These are phyloP conservation scores for Debaryomyces nepalensis DNA, from an alignment of 1,139 yeast species.

Conservation along the genomic window DNA sequence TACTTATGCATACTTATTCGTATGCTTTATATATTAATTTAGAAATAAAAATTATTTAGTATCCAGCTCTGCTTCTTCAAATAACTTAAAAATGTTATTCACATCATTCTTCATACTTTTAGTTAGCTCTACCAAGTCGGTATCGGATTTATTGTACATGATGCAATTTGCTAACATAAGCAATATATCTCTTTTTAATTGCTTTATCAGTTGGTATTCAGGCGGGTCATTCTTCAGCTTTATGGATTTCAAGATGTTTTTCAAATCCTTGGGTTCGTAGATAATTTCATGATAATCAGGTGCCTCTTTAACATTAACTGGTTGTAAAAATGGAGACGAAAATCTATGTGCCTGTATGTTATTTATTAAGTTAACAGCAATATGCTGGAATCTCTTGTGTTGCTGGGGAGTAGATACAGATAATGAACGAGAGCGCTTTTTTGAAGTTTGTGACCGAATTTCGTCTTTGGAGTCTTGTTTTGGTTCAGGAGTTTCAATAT, in stretches of 20 bases:
- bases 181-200: conserved; percentile 70
- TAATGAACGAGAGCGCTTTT: conserved; percentile 35
- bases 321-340: conserved; percentile 74
- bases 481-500: conserved; percentile 14
- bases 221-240: conserved; percentile 49
- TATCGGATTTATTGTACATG: conserved; percentile 74
- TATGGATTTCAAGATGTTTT: conserved; percentile 60
- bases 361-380: conserved; percentile 61
- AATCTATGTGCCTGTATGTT: conserved; percentile 72
- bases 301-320: conserved; percentile 70
- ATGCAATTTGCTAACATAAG: conserved; percentile 84
- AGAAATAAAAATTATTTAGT: conserved; percentile 6
- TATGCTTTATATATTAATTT: neutral
- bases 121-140: conserved; percentile 65
- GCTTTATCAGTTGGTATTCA: conserved; percentile 57
- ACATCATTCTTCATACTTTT: conserved; percentile 69
- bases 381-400: conserved; percentile 55
- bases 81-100: conserved; percentile 52
- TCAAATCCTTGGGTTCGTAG: conserved; percentile 68
- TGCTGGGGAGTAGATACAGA: conserved; percentile 30
- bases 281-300: conserved; percentile 69
- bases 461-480: conserved; percentile 14
- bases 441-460: neutral
- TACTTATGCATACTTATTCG: neutral
- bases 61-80: conserved; percentile 44